Evolutionary conservation across 2,329 filamentous ascomycete genomes (phyloP), one percentile per base, ranked within the genome.

Genomic region (Colletotrichum gigasporum): DNA sequence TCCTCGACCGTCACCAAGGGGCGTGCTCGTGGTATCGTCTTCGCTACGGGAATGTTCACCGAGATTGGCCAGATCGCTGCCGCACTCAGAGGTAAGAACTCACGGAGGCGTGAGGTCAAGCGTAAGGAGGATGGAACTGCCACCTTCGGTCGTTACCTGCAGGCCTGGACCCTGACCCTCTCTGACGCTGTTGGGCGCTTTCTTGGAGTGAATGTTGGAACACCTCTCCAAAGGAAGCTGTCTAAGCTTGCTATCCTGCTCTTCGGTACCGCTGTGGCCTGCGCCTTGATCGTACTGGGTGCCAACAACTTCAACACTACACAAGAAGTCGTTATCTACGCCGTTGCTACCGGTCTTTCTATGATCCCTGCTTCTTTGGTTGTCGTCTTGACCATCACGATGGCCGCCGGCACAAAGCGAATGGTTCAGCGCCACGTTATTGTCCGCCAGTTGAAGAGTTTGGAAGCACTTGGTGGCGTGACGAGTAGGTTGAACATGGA

Each of bases 211-310:
- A 78, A 75, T 37, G 77, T 87, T 30, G 90, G 90, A 37, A 92
- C 90, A 11, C 90, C 90, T 1, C 80, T 93, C 30, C 89, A 91
- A 74, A 85, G 85, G 69, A 91, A 90, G 73, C 78, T 92, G 48
- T 90, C 87, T 70, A 89, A 90, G 74, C 85, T 93, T 60, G 90
- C 90, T 5, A 83, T 91, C 24, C 75, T 89, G 2, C 84, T 92
- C 2, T 91, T 92, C 70, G 86, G 82, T 48, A 84, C 89, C 32
- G 90, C 80, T 44, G 71, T 82, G 34, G 63, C 82, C 53, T 79
- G 80, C 51, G 79, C 78, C 22, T 76, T 82, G 60, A 82, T 83
- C 52, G 80, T 82, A 16, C 74, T 82, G 60, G 79, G 73, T 0
- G 80, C 75, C 44, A 82, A 81, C 69, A 73, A 76, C 62, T 81